Evolutionary conservation across 1,284 basidiomycete species (phyloP).

Genomic region (Malassezia arunalokei): DNA sequence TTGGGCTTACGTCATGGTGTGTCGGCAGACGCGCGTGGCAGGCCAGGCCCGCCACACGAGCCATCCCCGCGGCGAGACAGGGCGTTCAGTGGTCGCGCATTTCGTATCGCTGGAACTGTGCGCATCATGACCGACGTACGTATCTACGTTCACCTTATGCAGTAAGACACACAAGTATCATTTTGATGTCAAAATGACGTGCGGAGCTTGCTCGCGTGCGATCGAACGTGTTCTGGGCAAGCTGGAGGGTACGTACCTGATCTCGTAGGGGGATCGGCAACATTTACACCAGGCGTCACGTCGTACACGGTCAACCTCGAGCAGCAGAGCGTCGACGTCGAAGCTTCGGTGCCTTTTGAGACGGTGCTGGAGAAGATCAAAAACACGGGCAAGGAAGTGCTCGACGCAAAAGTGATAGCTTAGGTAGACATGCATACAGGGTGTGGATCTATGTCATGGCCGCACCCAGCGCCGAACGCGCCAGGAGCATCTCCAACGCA

Average conservation of each 20-base stretch:
- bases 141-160: background rate
- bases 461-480: slow-evolving; percentile 25
- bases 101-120: background rate
- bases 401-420: background rate
- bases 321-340: slow-evolving; percentile 62
- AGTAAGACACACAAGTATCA: slow-evolving; percentile 49
- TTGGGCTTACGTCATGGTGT: background rate
- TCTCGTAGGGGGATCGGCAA: background rate
- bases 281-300: slow-evolving; percentile 19
- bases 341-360: slow-evolving; percentile 56
- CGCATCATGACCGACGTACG: slow-evolving; percentile 5
- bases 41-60: background rate
- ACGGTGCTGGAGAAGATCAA: slow-evolving; percentile 61
- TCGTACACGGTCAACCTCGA: slow-evolving; percentile 54
- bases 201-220: slow-evolving; percentile 67
- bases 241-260: slow-evolving; percentile 53
- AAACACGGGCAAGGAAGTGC: slow-evolving; percentile 73
- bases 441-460: slow-evolving; percentile 2
- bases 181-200: slow-evolving; percentile 67
- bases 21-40: background rate
- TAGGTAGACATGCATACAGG: background rate
- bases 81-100: too few species aligned
- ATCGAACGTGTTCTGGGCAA: slow-evolving; percentile 61
- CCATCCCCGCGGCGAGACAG: background rate
- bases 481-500: slow-evolving; percentile 80